Conservation (phyloP, 129 eudicot species). For the Flaveria linearis region DNA sequence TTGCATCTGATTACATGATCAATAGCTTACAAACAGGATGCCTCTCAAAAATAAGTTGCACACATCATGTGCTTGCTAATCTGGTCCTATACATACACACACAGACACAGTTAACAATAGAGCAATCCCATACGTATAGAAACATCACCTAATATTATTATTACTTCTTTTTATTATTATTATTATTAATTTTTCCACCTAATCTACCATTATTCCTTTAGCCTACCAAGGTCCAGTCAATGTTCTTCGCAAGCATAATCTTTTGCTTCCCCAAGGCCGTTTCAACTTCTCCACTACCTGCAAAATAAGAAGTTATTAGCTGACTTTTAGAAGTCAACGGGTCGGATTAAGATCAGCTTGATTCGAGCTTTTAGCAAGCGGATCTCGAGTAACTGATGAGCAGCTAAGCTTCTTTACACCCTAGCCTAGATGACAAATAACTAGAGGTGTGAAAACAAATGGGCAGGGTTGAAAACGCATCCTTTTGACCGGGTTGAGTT, state of each 20-base stretch:
- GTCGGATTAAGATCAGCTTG: background rate
- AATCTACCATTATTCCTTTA: slow-evolving; percentile 19
- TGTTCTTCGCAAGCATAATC: slow-evolving; percentile 72
- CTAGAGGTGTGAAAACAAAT: background rate
- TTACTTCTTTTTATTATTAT: background rate
- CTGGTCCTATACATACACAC: slow-evolving; percentile 35
- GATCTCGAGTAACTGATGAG: background rate
- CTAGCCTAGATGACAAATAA: background rate
- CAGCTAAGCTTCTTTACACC: background rate
- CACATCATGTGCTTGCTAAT: slow-evolving; percentile 37
- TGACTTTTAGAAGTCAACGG: slow-evolving; percentile 10
- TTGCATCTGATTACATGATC: slow-evolving; percentile 16
- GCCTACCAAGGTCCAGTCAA: slow-evolving; percentile 87
- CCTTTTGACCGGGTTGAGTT: too few relatives aligned
- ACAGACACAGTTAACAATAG: slow-evolving; percentile 36
- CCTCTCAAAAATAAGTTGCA: slow-evolving; percentile 38
- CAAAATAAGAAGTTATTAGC: background rate
- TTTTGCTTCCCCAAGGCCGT: slow-evolving; percentile 50
- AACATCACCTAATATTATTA: slow-evolving; percentile 23
- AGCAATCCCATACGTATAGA: slow-evolving; percentile 32
- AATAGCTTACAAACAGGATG: slow-evolving; percentile 35
- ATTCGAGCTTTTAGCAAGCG: background rate
- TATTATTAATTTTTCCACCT: background rate
- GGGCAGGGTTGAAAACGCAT: too few relatives aligned
- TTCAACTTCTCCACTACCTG: slow-evolving; percentile 68